A percentile compares a stretch with the other conserved stretches of the same genome.
phyloP scores from a whole-genome alignment of 345 rosid genomes.

The Murraya paniculata region DNA sequence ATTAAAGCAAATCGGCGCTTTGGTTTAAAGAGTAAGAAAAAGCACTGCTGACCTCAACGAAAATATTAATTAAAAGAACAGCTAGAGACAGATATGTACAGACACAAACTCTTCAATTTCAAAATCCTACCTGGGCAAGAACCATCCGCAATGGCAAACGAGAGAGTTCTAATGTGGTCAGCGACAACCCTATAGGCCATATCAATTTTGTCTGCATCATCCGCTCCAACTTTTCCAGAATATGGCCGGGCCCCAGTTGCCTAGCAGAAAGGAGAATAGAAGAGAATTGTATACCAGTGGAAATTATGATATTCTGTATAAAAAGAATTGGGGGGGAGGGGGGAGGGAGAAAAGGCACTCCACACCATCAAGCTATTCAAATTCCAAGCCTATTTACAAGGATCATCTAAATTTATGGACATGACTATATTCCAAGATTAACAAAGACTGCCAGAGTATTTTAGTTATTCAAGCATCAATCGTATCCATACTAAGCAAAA shows the following conservation, averaged over 20 bases:
- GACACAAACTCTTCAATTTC: background rate
- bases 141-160: slow-evolving; percentile 98
- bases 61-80: background rate
- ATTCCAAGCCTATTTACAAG: background rate
- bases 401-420: background rate
- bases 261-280: slow-evolving; percentile 26
- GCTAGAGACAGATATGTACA: background rate
- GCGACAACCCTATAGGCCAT: slow-evolving; percentile 99
- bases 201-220: slow-evolving; percentile 76
- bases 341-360: too few relatives aligned
- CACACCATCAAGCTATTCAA: background rate
- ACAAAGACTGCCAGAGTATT: background rate
- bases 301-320: background rate
- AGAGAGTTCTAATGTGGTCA: slow-evolving; percentile 90
- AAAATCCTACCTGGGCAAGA: slow-evolving; percentile 80
- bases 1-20: background rate
- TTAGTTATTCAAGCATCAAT: background rate
- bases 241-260: slow-evolving; percentile 86
- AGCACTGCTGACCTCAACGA: background rate
- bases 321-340: background rate
- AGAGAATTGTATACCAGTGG: background rate
- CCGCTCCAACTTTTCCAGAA: slow-evolving; percentile 87
- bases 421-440: background rate
- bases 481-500: background rate
- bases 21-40: background rate